Conservation (phyloP, 1,139 yeast genomes). For the Hyphopichia pseudoburtonii region DNA sequence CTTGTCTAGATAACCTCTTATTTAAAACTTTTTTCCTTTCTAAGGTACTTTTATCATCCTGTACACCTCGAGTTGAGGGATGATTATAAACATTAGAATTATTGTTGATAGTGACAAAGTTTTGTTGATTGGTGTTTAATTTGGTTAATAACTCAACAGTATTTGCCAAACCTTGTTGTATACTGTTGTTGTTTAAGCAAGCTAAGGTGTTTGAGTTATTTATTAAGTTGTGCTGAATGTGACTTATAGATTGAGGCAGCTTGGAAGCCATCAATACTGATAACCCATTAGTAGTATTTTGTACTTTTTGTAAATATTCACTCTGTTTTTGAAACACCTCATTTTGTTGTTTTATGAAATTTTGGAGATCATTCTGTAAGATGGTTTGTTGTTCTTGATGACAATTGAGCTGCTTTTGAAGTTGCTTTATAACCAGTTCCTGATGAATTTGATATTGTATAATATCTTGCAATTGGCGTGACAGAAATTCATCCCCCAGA, state of each 20-base stretch:
- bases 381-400: conserved; percentile 16
- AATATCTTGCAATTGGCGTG: conserved; percentile 2
- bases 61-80: not conserved
- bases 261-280: conserved; percentile 18
- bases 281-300: conserved; percentile 18
- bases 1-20: conserved; percentile 32
- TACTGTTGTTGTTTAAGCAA: conserved; percentile 12
- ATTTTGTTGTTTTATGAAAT: conserved; percentile 20
- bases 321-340: conserved; percentile 19
- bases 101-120: conserved; percentile 9
- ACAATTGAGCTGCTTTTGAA: conserved; percentile 18
- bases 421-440: conserved; percentile 9
- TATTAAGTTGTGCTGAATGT: conserved; percentile 19
- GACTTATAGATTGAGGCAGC: conserved; percentile 15
- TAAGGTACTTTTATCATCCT: not conserved
- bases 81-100: conserved; percentile 6
- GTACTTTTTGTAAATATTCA: conserved; percentile 20
- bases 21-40: conserved; percentile 24
- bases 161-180: conserved; percentile 17
- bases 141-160: conserved; percentile 18
- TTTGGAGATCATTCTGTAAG: conserved; percentile 13
- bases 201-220: conserved; percentile 17
- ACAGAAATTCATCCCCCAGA: not conserved
- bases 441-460: conserved; percentile 7
- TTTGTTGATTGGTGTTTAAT: conserved; percentile 12